A percentile compares a stretch with the other conserved stretches of the same genome.
phyloP scores from a whole-genome alignment of 176 grass and related monocot genomes.

The Oryza coarctata region DNA sequence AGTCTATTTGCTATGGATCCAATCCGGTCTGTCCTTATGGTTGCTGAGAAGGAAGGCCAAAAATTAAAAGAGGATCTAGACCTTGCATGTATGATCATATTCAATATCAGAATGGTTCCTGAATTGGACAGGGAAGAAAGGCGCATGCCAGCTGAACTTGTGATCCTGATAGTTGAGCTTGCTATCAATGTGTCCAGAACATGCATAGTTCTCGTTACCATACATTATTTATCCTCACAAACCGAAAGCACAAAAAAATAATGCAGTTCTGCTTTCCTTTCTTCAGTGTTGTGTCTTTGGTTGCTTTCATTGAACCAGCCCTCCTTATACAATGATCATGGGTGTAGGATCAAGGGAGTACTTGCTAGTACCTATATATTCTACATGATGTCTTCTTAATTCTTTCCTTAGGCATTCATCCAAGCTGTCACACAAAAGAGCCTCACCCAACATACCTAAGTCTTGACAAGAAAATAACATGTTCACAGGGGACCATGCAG shows the following conservation, averaged over 20 bases:
- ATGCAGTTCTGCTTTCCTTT: background rate
- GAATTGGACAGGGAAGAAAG: slow-evolving; percentile 30
- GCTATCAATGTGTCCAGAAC: too few relatives aligned
- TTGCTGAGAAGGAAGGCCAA: background rate
- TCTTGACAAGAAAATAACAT: background rate
- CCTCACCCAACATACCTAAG: background rate
- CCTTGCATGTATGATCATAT: background rate
- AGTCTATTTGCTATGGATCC: background rate
- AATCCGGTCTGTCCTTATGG: background rate
- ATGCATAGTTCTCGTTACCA: too few relatives aligned
- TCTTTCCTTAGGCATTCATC: slow-evolving; percentile 7
- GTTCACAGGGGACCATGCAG: background rate
- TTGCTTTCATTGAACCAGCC: background rate
- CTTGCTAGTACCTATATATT: background rate
- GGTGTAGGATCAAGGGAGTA: background rate
- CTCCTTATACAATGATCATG: slow-evolving; percentile 7
- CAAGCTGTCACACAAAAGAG: slow-evolving; percentile 24
- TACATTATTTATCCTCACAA: background rate
- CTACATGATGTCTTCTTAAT: background rate
- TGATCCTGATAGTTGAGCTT: slow-evolving; percentile 1
- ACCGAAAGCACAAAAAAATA: background rate
- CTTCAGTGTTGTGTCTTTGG: background rate
- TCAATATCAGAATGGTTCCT: slow-evolving; percentile 1
- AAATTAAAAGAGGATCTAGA: background rate
- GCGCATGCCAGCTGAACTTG: background rate